Evolutionary conservation across 345 rosid genomes (phyloP).

Genomic region (Rubroshorea leprosula): DNA sequence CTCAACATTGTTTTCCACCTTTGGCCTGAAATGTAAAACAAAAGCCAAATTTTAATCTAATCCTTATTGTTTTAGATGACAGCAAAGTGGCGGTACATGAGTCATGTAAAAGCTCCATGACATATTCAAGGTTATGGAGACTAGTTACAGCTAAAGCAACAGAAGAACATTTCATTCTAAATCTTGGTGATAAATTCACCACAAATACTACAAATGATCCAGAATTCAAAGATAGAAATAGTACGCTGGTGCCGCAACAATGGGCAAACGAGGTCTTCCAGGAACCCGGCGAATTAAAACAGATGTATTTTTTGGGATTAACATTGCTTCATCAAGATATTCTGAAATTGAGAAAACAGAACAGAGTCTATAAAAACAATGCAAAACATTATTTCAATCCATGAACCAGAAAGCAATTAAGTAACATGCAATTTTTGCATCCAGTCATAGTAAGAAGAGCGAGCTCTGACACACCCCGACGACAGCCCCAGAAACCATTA

Average conservation of each 20-base stretch:
- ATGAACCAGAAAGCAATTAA: constrained; percentile 4
- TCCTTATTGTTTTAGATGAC: constrained; percentile 13
- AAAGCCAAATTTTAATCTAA: constrained; percentile 21
- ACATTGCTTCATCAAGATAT: constrained; percentile 88
- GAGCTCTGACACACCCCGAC: neutral
- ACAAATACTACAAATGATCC: constrained; percentile 19
- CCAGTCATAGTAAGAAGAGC: constrained; percentile 2
- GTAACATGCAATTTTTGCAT: neutral
- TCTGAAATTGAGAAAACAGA: constrained; percentile 78
- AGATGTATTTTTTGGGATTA: constrained; percentile 96
- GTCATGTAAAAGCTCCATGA: neutral
- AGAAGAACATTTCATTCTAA: neutral
- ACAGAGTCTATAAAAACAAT: constrained; percentile 39
- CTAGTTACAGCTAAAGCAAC: neutral
- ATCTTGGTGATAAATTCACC: constrained; percentile 1
- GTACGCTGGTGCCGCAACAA: constrained; percentile 84
- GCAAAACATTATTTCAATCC: constrained; percentile 17
- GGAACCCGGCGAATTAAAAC: constrained; percentile 98
- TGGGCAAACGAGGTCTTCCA: constrained; percentile 93
- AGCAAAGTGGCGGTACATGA: neutral
- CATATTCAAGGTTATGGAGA: neutral
- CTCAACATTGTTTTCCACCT: constrained; percentile 45
- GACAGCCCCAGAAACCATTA: constrained; percentile 6
- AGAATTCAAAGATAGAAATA: constrained; percentile 42
- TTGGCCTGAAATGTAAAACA: constrained; percentile 55